A percentile compares a stretch with the other conserved stretches of the same genome.
These are phyloP conservation scores for Heterobasidion irregulare DNA, from an alignment of 1,284 basidiomycete species.

Conservation along the genomic window DNA sequence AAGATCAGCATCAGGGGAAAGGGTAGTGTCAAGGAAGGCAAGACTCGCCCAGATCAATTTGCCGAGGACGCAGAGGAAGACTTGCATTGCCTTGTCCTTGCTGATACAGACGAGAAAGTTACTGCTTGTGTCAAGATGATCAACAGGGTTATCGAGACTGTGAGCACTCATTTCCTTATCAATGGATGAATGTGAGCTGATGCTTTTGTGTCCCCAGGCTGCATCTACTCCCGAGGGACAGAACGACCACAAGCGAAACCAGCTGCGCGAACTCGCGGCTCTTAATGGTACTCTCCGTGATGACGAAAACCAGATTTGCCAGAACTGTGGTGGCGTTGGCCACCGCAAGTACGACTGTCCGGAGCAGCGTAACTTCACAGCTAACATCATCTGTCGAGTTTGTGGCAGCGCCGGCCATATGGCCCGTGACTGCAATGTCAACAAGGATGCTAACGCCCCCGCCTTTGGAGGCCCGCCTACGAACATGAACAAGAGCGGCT, in stretches of 20 bases:
- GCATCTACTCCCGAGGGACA: conserved; percentile 98
- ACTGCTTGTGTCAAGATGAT: conserved; percentile 88
- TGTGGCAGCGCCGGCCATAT: conserved; percentile 95
- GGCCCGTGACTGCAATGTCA: conserved; percentile 91
- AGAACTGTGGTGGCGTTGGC: conserved; percentile 92
- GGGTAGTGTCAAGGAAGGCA: conserved; percentile 98
- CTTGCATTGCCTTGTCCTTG: conserved; percentile 95
- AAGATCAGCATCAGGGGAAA: conserved; percentile 99
- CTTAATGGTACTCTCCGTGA: conserved; percentile 98
- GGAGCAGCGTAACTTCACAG: conserved; percentile 92
- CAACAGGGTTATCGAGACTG: conserved; percentile 97
- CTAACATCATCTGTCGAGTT: conserved; percentile 95
- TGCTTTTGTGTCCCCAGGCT: conserved; percentile 46
- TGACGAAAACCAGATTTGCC: conserved; percentile 98
- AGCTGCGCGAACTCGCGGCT: conserved; percentile 95
- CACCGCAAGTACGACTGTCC: conserved; percentile 98
- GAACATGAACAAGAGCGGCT: conserved; percentile 53
- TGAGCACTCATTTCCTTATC: conserved; percentile 30
- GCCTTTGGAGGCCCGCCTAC: conserved; percentile 19
- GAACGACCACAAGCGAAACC: conserved; percentile 99
- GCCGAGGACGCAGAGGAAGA: conserved; percentile 98
- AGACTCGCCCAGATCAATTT: conserved; percentile 86
- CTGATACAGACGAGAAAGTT: conserved; percentile 90
- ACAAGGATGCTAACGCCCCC: conserved; percentile 30
- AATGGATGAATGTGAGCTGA: neutral